Conservation (phyloP, 2,329 filamentous ascomycete species). For the Xylariaceae sp. region DNA sequence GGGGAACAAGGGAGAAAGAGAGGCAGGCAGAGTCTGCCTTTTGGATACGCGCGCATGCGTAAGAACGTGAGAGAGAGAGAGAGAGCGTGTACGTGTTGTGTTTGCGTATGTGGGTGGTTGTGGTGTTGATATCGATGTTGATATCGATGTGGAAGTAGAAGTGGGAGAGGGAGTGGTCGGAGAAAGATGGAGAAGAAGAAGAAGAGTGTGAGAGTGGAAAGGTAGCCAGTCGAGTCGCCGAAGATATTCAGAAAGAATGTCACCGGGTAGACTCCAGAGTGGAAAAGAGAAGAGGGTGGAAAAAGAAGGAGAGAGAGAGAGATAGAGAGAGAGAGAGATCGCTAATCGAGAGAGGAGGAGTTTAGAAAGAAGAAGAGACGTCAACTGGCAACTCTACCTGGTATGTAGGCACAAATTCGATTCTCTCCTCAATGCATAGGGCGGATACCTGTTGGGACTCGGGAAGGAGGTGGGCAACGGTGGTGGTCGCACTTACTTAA, state of each 20-base stretch:
- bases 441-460: neutral
- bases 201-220: too few species aligned
- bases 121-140: too few species aligned
- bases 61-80: neutral
- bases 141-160: neutral
- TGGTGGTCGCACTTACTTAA: neutral
- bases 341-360: neutral
- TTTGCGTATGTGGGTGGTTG: neutral
- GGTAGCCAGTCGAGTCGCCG: neutral
- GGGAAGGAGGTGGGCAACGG: neutral
- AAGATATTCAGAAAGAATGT: neutral
- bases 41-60: too few species aligned
- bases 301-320: neutral
- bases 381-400: neutral
- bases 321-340: neutral
- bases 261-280: too few species aligned
- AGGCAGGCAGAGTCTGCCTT: neutral
- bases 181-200: too few species aligned
- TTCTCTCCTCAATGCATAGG: neutral
- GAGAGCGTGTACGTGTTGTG: neutral
- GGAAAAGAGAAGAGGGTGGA: neutral
- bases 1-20: neutral
- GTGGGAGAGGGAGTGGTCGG: neutral
- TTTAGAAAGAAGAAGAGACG: neutral
- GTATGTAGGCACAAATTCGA: neutral